Conservation (phyloP, 208 protist genomes). For the Trypanosoma mega region DNA sequence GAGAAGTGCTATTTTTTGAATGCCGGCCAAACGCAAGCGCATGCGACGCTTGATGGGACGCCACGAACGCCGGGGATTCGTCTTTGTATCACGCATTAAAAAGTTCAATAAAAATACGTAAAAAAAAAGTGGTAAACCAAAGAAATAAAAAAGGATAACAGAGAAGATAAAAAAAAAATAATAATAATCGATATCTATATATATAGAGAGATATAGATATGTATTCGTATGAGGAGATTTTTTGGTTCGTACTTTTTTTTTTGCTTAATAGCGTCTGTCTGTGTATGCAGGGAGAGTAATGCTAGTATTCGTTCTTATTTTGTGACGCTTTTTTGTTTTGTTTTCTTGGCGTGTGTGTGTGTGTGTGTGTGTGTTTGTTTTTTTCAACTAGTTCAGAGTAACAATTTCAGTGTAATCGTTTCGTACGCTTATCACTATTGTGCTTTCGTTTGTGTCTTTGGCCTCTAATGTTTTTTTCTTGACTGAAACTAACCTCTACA, state of each 20-base stretch:
- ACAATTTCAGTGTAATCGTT: too few species aligned
- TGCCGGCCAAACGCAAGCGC: background rate
- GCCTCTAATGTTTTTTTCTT: too few species aligned
- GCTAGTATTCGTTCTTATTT: too few species aligned
- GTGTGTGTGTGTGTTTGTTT: constrained; percentile 2
- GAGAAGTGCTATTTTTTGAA: constrained; percentile 2
- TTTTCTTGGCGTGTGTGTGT: too few species aligned
- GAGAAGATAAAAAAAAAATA: background rate
- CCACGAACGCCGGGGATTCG: background rate
- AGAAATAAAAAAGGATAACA: constrained; percentile 7
- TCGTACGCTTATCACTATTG: too few species aligned
- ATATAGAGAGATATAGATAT: constrained; percentile 14
- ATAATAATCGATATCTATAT: constrained; percentile 21
- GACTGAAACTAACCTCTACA: background rate
- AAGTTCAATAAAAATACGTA: background rate
- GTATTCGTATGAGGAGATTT: background rate
- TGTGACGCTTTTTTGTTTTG: too few species aligned
- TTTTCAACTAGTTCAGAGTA: too few species aligned
- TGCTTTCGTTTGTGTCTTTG: too few species aligned
- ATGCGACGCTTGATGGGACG: background rate
- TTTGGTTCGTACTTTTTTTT: background rate
- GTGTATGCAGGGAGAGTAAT: too few species aligned
- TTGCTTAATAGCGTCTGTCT: too few species aligned
- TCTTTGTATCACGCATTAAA: constrained; percentile 3
- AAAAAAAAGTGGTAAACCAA: constrained; percentile 11